Percentiles rank a stretch among this genome's conserved stretches.
Evolutionary conservation across 75 land plant species (phyloP).

Genomic region (Isoetes taiwanensis): DNA sequence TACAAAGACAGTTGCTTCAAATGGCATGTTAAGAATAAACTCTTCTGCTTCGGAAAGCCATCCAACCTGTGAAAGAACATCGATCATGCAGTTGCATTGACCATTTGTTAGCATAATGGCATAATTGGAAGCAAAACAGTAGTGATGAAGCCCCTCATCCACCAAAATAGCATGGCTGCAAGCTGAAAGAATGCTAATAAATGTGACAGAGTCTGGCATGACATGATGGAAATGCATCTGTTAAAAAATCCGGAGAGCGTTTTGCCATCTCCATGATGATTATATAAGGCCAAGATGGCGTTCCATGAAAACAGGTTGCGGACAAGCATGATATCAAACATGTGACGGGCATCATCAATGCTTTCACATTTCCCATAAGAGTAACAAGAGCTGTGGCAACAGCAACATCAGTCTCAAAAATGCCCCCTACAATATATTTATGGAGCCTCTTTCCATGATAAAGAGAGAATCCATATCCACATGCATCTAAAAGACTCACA

Average conservation of each 20-base stretch:
- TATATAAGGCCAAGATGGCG: conserved; percentile 36
- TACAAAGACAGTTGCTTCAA: conserved; percentile 18
- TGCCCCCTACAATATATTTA: conserved; percentile 18
- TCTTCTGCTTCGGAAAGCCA: conserved; percentile 26
- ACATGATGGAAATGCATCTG: conserved; percentile 22
- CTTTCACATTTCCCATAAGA: conserved; percentile 40
- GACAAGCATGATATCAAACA: conserved; percentile 22
- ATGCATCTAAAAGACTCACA: too few species aligned
- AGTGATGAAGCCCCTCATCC: conserved; percentile 28
- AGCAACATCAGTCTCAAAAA: conserved; percentile 13
- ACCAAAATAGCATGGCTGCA: conserved; percentile 41
- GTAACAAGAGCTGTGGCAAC: conserved; percentile 34
- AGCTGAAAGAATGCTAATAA: conserved; percentile 40
- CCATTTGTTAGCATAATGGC: conserved; percentile 25
- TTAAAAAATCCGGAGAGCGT: conserved; percentile 26
- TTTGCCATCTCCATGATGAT: conserved; percentile 26
- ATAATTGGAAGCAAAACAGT: conserved; percentile 21
- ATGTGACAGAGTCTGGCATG: conserved; percentile 27
- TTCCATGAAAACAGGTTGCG: conserved; percentile 41
- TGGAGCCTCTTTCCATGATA: too few species aligned
- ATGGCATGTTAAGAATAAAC: conserved; percentile 20
- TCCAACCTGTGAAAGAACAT: conserved; percentile 45
- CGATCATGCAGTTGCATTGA: conserved; percentile 49
- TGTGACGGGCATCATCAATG: conserved; percentile 14
- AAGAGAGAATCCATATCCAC: too few species aligned